phyloP scores from a whole-genome alignment of 192 early-diverging fungal species.

The Coemansia sp. region DNA sequence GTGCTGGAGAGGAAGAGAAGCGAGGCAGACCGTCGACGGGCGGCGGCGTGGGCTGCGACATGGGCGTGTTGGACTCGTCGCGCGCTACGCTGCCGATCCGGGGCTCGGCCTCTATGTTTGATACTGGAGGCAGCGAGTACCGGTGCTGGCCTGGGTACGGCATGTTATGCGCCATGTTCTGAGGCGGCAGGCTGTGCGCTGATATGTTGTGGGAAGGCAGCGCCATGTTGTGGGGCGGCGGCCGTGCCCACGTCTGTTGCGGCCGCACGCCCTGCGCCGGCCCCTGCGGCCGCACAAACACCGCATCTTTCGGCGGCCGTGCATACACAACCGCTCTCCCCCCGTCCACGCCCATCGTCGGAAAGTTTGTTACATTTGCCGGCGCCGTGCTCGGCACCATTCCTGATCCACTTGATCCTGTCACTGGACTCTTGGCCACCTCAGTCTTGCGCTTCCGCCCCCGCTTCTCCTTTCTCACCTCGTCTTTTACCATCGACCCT shows the following conservation, averaged over 20 bases:
- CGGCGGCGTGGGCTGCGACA: constrained; percentile 47
- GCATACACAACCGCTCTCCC: constrained; percentile 38
- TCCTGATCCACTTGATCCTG: not conserved
- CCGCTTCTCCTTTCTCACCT: constrained; percentile 27
- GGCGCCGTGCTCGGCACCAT: constrained; percentile 25
- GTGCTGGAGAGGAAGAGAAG: constrained; percentile 37
- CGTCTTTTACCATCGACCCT: constrained; percentile 13
- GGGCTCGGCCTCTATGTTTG: not conserved
- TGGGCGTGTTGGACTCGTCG: constrained; percentile 28
- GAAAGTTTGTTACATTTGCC: constrained; percentile 34
- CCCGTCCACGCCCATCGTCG: constrained; percentile 46
- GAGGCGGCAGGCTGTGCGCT: not conserved
- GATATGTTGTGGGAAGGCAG: not conserved
- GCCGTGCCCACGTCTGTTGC: not conserved
- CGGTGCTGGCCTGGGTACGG: not conserved
- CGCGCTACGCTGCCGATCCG: constrained; percentile 4
- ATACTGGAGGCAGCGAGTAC: constrained; percentile 4
- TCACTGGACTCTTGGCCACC: constrained; percentile 3
- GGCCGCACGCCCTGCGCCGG: not conserved
- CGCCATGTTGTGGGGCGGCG: not conserved
- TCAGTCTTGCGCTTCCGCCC: constrained; percentile 51
- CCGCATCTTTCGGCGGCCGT: constrained; percentile 8
- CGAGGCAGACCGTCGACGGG: constrained; percentile 46
- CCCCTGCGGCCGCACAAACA: not conserved
- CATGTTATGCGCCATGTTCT: not conserved